These are phyloP conservation scores for Pisolithus sp. DNA, from an alignment of 768 basidiomycete species.

Conservation along the genomic window DNA sequence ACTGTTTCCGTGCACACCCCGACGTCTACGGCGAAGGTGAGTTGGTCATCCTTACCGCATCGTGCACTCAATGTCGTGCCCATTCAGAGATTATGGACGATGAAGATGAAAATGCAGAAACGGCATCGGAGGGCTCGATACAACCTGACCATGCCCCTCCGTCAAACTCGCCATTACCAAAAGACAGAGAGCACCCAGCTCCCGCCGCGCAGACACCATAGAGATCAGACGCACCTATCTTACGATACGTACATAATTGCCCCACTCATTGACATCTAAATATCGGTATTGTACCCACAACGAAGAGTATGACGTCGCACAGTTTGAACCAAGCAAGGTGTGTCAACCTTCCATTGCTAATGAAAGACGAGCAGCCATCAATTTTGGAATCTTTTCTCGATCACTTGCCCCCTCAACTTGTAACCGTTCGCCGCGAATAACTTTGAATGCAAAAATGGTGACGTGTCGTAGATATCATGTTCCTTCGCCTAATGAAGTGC, in stretches of 20 bases:
- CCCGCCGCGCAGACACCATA: constrained; percentile 10
- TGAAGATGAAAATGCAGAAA: constrained; percentile 36
- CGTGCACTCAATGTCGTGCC: not conserved
- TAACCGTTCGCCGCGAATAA: constrained; percentile 90
- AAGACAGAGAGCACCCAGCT: constrained; percentile 7
- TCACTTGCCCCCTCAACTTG: constrained; percentile 52
- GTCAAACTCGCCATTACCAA: not conserved
- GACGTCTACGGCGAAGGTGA: constrained; percentile 92
- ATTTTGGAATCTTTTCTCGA: constrained; percentile 68
- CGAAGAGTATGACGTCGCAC: constrained; percentile 5
- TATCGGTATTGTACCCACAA: constrained; percentile 6
- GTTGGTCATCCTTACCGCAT: constrained; percentile 21
- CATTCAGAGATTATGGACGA: constrained; percentile 60
- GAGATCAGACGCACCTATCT: constrained; percentile 13
- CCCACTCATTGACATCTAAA: constrained; percentile 16
- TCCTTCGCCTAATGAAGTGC: constrained; percentile 71
- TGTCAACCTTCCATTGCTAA: not conserved
- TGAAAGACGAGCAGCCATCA: constrained; percentile 8
- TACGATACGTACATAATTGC: constrained; percentile 22
- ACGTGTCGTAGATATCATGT: constrained; percentile 89
- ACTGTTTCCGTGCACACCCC: constrained; percentile 93
- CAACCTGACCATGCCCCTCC: constrained; percentile 1
- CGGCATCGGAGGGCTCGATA: constrained; percentile 2
- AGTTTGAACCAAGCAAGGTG: not conserved
- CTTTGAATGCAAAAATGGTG: constrained; percentile 78